A percentile compares a stretch with the other conserved stretches of the same genome.
Evolutionary conservation across 352 stramenopile species (phyloP).

Genomic region (Pythium diclinum): DNA sequence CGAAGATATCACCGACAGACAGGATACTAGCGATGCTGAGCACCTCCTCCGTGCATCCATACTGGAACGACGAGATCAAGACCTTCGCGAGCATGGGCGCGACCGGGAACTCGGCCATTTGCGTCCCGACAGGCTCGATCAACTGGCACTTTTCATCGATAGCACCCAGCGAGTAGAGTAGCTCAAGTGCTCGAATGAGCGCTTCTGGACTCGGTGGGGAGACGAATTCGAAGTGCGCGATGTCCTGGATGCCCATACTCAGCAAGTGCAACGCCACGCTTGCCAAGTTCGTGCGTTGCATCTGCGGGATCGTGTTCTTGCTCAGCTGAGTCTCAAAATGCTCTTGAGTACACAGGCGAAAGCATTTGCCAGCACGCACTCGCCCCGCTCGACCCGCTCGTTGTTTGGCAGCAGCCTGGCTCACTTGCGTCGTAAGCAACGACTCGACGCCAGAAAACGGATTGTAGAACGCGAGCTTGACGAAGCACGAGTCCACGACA

Average conservation of each 20-base stretch:
- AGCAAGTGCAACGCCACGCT: conserved; percentile 68
- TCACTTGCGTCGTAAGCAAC: conserved; percentile 93
- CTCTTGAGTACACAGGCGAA: conserved; percentile 64
- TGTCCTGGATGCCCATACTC: conserved; percentile 84
- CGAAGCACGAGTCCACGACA: conserved; percentile 74
- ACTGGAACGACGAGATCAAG: conserved; percentile 60
- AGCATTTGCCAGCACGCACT: conserved; percentile 72
- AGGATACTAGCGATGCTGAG: conserved; percentile 96
- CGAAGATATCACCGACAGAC: conserved; percentile 89
- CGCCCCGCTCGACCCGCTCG: conserved; percentile 93
- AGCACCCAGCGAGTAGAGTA: conserved; percentile 67
- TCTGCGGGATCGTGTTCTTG: conserved; percentile 77
- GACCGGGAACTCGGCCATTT: conserved; percentile 97
- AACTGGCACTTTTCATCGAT: conserved; percentile 57
- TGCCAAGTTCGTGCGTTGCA: conserved; percentile 78
- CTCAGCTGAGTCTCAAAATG: conserved; percentile 41
- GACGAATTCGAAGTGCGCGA: conserved; percentile 83
- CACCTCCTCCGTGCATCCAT: conserved; percentile 90
- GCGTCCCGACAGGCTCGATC: conserved; percentile 82
- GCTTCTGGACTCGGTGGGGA: conserved; percentile 70
- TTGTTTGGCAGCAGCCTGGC: conserved; percentile 95
- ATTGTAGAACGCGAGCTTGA: conserved; percentile 85
- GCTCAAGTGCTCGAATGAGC: conserved; percentile 63
- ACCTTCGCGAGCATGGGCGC: conserved; percentile 86
- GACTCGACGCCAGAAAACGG: conserved; percentile 77